Base-by-base conservation (phyloP, 1,139 yeast genomes). In the Yamadazyma buinensis region DNA sequence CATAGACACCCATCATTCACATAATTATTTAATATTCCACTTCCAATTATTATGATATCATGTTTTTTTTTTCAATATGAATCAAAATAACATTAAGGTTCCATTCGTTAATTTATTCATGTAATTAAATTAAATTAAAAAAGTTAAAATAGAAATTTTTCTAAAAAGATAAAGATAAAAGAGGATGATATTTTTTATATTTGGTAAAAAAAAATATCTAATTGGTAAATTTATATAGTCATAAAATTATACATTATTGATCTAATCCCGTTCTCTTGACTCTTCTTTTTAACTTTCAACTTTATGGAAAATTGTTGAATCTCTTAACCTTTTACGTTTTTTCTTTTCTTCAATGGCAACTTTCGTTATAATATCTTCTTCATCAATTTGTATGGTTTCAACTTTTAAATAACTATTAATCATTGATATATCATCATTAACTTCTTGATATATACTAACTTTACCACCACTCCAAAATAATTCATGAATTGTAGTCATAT, bases 401-500 rank as follows among this genome's bases (percentile, higher is more conserved):
- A 21, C 25, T 21, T 30, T 13, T 8, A 33, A 24, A 21, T 25
- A 30, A 14, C 35, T 26, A 32, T 26, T 28, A 12, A n/a, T 20
- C 17, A 28, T 31, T 38, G 27, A 18, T 10, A 30, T n/a, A 15
- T 33, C 25, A 24, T 28, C 28, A n/a, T 11, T 15, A 11, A 7
- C 19, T 9, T 19, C 18, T 29, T 29, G 33, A 21, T 13, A 4
- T 9, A 29, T 13, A 9, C 25, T 21, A n/a, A 34, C n/a, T 2
- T 7, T 26, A 20, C 26, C 9, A 8, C 29, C 35, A 9, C 23
- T 32, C 49, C 49, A 45, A 20, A 28, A 45, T 17, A 33, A 32
- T 7, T 40, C 32, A 26, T 44, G 48, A n/a, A 44, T 33, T 2
- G 30, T 30, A 12, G 34, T 32, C 7, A 37, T 20, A 26, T 35